phyloP scores from a whole-genome alignment of 2,329 filamentous ascomycete genomes.

The Pseudocercospora vitis region DNA sequence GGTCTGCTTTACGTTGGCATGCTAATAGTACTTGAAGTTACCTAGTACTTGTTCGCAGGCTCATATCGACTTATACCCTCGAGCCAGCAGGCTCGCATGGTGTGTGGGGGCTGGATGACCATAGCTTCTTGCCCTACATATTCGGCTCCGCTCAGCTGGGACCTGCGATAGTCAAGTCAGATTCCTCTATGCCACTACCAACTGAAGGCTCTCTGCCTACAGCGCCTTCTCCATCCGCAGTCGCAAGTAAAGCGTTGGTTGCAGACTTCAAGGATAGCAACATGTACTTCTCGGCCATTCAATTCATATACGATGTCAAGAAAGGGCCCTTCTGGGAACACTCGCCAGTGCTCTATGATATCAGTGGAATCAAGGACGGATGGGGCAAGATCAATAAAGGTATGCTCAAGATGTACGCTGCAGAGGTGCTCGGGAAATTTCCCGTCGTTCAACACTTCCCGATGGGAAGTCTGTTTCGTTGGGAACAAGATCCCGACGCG shows the following conservation, averaged over 20 bases:
- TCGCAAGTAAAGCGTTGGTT: slow-evolving; percentile 51
- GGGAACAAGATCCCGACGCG: slow-evolving; percentile 48
- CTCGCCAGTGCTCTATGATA: slow-evolving; percentile 89
- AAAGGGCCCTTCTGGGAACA: slow-evolving; percentile 93
- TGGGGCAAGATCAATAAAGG: slow-evolving; percentile 98
- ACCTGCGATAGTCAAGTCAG: slow-evolving; percentile 66
- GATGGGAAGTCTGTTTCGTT: slow-evolving; percentile 52
- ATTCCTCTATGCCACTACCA: slow-evolving; percentile 56
- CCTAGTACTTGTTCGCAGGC: slow-evolving; percentile 71
- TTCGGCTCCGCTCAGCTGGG: slow-evolving; percentile 90
- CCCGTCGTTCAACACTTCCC: slow-evolving; percentile 93
- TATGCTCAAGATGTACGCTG: slow-evolving; percentile 99
- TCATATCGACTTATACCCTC: slow-evolving; percentile 88
- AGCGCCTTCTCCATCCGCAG: slow-evolving; percentile 68
- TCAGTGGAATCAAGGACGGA: slow-evolving; percentile 81
- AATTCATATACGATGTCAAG: slow-evolving; percentile 97
- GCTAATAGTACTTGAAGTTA: slow-evolving; percentile 56
- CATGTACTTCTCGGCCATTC: slow-evolving; percentile 92
- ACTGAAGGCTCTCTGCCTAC: slow-evolving; percentile 71
- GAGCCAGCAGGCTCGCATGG: slow-evolving; percentile 96
- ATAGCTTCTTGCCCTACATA: slow-evolving; percentile 90
- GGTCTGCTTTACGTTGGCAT: not conserved
- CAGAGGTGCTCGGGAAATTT: slow-evolving; percentile 93
- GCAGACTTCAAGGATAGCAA: slow-evolving; percentile 45
- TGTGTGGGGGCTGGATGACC: slow-evolving; percentile 98